Percentiles rank a stretch among this genome's conserved stretches.
Evolutionary conservation across 306 rosid species (phyloP).

Genomic region (Ormosia emarginata): DNA sequence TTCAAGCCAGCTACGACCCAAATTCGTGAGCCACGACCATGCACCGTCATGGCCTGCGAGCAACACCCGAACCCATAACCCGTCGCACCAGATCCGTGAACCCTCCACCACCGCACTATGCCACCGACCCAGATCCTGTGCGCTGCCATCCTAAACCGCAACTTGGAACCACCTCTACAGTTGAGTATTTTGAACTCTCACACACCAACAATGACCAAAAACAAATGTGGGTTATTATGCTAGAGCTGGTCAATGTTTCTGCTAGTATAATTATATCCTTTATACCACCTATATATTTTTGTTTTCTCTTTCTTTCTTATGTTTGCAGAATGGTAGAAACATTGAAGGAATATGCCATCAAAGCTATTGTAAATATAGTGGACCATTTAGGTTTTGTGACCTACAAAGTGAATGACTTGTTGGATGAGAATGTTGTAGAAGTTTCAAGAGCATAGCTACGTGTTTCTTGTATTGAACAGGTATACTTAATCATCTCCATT

Average conservation of each 20-base stretch:
- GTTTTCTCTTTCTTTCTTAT: background rate
- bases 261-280: background rate
- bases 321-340: constrained; percentile 82
- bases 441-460: constrained; percentile 84
- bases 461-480: constrained; percentile 96
- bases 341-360: constrained; percentile 90
- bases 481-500: constrained; percentile 21
- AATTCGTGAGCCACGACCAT: too few species aligned
- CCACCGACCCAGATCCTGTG: too few species aligned
- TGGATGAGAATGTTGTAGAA: constrained; percentile 94
- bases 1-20: too few species aligned
- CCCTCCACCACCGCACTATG: too few species aligned
- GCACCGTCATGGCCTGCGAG: too few species aligned
- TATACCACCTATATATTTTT: constrained; percentile 5
- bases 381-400: constrained; percentile 97
- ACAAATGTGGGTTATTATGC: constrained; percentile 64
- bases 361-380: constrained; percentile 97
- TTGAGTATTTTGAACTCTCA: constrained; percentile 93
- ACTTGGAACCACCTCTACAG: too few species aligned
- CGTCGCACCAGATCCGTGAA: too few species aligned
- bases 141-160: too few species aligned
- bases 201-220: constrained; percentile 92
- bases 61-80: too few species aligned
- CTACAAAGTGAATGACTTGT: constrained; percentile 83
- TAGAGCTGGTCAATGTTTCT: background rate